Conservation (phyloP, 805 yeast species). For the Sungouiella thailandica region DNA sequence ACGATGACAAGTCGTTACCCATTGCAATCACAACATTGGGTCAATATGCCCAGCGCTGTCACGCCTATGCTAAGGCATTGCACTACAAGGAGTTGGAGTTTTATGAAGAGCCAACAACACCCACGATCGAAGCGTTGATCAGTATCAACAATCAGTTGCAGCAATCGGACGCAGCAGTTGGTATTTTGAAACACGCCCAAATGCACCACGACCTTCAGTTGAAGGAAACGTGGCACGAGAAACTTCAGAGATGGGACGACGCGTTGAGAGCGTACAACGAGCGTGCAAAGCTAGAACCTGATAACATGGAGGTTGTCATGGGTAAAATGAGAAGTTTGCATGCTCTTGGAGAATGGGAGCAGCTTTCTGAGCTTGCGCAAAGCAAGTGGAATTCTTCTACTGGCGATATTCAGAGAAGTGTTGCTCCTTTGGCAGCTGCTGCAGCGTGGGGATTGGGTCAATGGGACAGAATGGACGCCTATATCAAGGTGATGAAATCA, state of each 20-base stretch:
- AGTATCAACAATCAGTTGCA: slow-evolving; percentile 91
- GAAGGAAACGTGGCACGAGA: slow-evolving; percentile 97
- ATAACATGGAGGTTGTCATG: slow-evolving; percentile 83
- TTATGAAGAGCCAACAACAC: slow-evolving; percentile 86
- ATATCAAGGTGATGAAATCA: slow-evolving; percentile 81
- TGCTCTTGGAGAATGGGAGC: slow-evolving; percentile 99
- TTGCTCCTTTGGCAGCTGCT: slow-evolving; percentile 97
- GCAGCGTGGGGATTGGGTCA: slow-evolving; percentile 98
- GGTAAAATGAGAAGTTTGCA: slow-evolving; percentile 98
- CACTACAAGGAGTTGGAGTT: slow-evolving; percentile 95
- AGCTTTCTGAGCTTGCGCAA: slow-evolving; percentile 76
- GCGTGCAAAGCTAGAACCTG: slow-evolving; percentile 59
- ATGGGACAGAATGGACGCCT: slow-evolving; percentile 94
- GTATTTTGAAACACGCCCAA: slow-evolving; percentile 91
- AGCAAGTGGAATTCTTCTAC: slow-evolving; percentile 78
- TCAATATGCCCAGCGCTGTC: slow-evolving; percentile 89
- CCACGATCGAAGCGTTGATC: slow-evolving; percentile 87
- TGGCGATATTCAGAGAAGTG: slow-evolving; percentile 68
- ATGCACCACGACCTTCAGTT: slow-evolving; percentile 84
- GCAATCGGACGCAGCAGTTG: slow-evolving; percentile 97
- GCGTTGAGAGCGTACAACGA: slow-evolving; percentile 87
- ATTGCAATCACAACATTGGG: slow-evolving; percentile 87
- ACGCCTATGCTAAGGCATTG: slow-evolving; percentile 95
- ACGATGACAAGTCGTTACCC: slow-evolving; percentile 91
- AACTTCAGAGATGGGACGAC: slow-evolving; percentile 96